Evolutionary conservation across 768 basidiomycete genomes (phyloP), one percentile per base, ranked within the genome.

Genomic region (Mycena vulgaris): DNA sequence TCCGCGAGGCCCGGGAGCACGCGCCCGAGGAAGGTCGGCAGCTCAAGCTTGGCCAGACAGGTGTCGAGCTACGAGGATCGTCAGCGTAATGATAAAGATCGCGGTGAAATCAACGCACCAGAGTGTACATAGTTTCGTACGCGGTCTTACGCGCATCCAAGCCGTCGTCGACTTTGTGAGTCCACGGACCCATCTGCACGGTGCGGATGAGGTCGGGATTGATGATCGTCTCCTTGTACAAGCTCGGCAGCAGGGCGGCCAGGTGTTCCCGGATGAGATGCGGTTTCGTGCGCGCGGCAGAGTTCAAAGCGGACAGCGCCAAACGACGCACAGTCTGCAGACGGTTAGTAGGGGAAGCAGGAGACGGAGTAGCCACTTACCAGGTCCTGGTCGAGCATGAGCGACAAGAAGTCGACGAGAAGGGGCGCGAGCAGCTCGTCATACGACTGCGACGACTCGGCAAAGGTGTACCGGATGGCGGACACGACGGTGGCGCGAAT

Each of bases 141-240:
- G 98, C 97, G 0, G 95, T 97, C 86, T 98, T 99, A 67, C 98
- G 91, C 25, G 96, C 92, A 72, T 99, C 97, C 45, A 99, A 86
- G 55, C 98, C 98, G 72, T 99, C 97, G 75, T 99, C 98, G 60
- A 98, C 95, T 78, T 94, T 96, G 82, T 97, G 95, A 30, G 93
- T 94, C 96, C 96, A 98, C 3, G 96, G 96, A 25, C 96, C 96
- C 96, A 98, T 98, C 77, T 96, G 95, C 16, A 98, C 96, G 1
- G 93, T 95, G 33, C 94, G 90, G 76, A 97, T 92, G 67, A 96
- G 89, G 2, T 91, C 87, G 3, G 89, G 86, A 71, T 95, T 95
- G 78, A 96, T 82, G 40, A 86, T 77, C 0, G 97, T 98, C 82
- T 98, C 95, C 40, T 89, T 86, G 81, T 98, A 98, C 30, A 99